A percentile compares a stretch with the other conserved stretches of the same genome.
Evolutionary conservation across 164 flowering plant genomes (phyloP).

Genomic region (Macadamia integrifolia): DNA sequence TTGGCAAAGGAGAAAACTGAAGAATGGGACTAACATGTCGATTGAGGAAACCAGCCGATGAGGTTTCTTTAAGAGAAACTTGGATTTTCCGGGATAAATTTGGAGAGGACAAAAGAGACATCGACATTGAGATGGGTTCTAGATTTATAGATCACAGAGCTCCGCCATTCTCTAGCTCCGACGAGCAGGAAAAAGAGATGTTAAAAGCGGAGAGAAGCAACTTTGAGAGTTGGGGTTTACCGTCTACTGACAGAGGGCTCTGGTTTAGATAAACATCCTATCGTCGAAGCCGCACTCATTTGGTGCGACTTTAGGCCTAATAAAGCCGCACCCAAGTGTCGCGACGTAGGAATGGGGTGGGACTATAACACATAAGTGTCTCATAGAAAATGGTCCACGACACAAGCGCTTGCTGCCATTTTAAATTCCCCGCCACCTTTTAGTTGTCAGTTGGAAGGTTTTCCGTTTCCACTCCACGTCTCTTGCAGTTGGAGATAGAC

Average conservation of each 20-base stretch:
- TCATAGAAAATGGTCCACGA: no score
- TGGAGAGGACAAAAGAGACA: constrained; percentile 8
- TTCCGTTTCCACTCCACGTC: no score
- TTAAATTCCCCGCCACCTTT: constrained; percentile 29
- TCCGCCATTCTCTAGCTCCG: neutral
- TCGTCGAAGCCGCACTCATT: no score
- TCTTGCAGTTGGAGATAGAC: no score
- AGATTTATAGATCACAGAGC: neutral
- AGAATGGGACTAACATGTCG: neutral
- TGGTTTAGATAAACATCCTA: no score
- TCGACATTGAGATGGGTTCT: constrained; percentile 11
- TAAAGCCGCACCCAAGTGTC: no score
- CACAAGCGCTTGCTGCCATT: neutral
- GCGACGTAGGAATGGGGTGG: no score
- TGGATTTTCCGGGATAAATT: neutral
- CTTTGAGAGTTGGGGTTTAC: neutral
- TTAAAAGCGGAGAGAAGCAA: no score
- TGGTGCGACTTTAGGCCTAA: no score
- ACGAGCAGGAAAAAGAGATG: neutral
- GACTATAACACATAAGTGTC: no score
- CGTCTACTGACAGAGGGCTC: no score
- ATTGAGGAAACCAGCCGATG: neutral
- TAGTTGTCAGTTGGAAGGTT: neutral
- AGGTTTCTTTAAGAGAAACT: neutral
- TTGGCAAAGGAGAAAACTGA: constrained; percentile 2